A percentile compares a stretch with the other conserved stretches of the same genome.
Evolutionary conservation across 2,329 filamentous ascomycete genomes (phyloP).

Genomic region (Neoarthrinium moseri): DNA sequence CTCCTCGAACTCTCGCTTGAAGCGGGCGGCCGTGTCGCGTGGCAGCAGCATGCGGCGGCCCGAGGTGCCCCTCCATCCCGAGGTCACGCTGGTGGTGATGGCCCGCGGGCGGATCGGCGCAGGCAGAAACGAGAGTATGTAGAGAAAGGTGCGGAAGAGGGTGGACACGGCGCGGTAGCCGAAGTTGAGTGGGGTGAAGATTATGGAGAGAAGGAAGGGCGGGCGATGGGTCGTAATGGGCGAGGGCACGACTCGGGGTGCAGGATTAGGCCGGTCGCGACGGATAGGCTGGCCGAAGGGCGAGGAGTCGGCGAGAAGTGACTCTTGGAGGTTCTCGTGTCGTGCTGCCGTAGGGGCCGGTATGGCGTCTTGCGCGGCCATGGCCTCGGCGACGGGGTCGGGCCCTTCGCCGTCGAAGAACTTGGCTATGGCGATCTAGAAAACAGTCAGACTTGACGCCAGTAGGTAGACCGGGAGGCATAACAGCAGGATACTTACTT

Average conservation of each 20-base stretch:
- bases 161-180: conserved; percentile 71
- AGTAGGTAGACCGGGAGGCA: too few relatives aligned
- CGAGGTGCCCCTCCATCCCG: conserved; percentile 57
- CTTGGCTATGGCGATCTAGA: conserved; percentile 87
- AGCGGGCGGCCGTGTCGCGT: conserved; percentile 82
- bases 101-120: conserved; percentile 56
- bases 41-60: conserved; percentile 77
- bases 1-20: conserved; percentile 92
- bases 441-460: too few relatives aligned
- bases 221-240: conserved; percentile 67
- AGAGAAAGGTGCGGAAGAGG: conserved; percentile 70
- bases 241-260: conserved; percentile 81
- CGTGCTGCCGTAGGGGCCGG: conserved; percentile 59
- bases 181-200: conserved; percentile 80
- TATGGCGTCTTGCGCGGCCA: conserved; percentile 59
- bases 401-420: conserved; percentile 96
- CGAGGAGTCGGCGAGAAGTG: conserved; percentile 40
- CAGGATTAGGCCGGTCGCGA: conserved; percentile 56
- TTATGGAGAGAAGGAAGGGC: conserved; percentile 71
- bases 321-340: conserved; percentile 73
- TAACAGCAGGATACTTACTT: too few relatives aligned
- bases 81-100: conserved; percentile 51
- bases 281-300: conserved; percentile 29
- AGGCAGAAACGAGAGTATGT: conserved; percentile 79
- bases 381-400: conserved; percentile 76